Percentiles rank a stretch among this genome's conserved stretches.
These are phyloP conservation scores for Glycyrrhiza uralensis DNA, from an alignment of 306 rosid genomes.

Conservation along the genomic window DNA sequence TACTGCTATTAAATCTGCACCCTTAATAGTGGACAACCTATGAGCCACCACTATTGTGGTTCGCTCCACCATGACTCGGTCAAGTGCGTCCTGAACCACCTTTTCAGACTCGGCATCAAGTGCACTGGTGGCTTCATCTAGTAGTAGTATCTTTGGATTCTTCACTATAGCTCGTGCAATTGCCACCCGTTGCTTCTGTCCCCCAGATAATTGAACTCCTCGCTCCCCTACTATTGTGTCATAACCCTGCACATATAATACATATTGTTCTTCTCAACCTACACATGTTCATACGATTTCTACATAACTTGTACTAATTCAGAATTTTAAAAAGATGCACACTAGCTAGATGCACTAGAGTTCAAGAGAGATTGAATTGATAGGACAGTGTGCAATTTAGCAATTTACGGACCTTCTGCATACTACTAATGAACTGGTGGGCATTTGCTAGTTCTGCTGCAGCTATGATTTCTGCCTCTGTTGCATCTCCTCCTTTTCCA, in stretches of 20 bases:
- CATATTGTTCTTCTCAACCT: background rate
- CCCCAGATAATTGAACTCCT: slow-evolving; percentile 71
- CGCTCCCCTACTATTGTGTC: slow-evolving; percentile 66
- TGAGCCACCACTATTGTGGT: slow-evolving; percentile 73
- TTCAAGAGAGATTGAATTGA: background rate
- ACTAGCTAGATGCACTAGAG: background rate
- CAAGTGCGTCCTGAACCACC: slow-evolving; percentile 77
- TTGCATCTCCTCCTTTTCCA: slow-evolving; percentile 58
- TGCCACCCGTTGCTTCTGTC: slow-evolving; percentile 82
- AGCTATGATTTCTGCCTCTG: slow-evolving; percentile 57
- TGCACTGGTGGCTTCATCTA: slow-evolving; percentile 84
- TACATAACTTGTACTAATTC: background rate
- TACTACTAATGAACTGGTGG: slow-evolving; percentile 57
- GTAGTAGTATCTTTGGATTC: slow-evolving; percentile 58
- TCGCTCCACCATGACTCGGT: slow-evolving; percentile 51
- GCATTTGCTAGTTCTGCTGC: slow-evolving; percentile 65
- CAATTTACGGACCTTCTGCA: slow-evolving; percentile 74
- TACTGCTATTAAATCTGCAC: slow-evolving; percentile 64
- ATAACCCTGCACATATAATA: slow-evolving; percentile 48
- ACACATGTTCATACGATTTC: background rate
- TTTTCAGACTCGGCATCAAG: slow-evolving; percentile 83
- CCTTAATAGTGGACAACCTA: slow-evolving; percentile 55
- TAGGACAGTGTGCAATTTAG: background rate
- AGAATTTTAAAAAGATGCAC: background rate
- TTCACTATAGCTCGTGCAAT: slow-evolving; percentile 68